Percentiles rank a stretch among this genome's conserved stretches.
These are phyloP conservation scores for Ustilago loliicola DNA, from an alignment of 1,284 basidiomycete species.

Conservation along the genomic window DNA sequence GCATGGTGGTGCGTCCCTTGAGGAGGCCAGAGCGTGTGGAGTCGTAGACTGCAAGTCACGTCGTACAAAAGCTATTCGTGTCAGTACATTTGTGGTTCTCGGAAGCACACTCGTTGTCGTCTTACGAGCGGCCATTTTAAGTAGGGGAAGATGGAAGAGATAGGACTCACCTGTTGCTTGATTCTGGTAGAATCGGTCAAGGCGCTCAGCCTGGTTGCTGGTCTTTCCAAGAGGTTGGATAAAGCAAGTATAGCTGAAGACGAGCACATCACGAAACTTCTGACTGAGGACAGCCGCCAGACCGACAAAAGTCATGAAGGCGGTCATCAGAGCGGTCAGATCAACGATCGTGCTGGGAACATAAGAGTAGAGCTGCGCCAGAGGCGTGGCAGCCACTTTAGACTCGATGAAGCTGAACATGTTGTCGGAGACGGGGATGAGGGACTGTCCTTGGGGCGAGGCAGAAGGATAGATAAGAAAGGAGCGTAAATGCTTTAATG, in stretches of 20 bases:
- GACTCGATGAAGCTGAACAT: constrained; percentile 32
- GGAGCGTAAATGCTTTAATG: not conserved
- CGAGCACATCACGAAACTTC: constrained; percentile 54
- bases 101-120: not conserved
- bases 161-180: constrained; percentile 64
- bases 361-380: constrained; percentile 41
- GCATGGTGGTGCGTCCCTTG: constrained; percentile 68
- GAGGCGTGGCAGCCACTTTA: constrained; percentile 34
- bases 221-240: constrained; percentile 69
- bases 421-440: not conserved
- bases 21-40: constrained; percentile 67
- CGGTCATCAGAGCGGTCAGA: constrained; percentile 26
- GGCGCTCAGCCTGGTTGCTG: constrained; percentile 66
- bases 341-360: constrained; percentile 37
- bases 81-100: not conserved
- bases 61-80: not conserved
- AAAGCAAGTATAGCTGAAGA: constrained; percentile 70
- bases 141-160: too few species aligned
- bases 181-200: constrained; percentile 68
- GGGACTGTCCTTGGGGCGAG: not conserved
- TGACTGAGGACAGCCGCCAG: constrained; percentile 46
- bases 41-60: constrained; percentile 63
- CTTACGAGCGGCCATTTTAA: not conserved
- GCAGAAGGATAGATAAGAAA: not conserved
- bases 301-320: constrained; percentile 33